phyloP scores from a whole-genome alignment of 495 filamentous ascomycete species.

The Aspergillus ellipticus region DNA sequence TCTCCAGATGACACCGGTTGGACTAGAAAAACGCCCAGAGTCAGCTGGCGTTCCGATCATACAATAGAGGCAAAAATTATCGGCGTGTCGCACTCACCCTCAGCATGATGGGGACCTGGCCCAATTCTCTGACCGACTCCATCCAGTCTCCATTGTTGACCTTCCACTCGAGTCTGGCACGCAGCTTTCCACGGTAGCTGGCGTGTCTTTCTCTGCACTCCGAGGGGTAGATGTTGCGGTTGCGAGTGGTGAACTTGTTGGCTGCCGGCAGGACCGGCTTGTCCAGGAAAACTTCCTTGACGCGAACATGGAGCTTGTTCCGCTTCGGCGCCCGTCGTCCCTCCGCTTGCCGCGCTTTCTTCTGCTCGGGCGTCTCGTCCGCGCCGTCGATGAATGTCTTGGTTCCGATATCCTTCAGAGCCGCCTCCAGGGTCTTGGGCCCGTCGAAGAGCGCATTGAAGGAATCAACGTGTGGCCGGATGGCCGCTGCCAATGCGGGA shows the following conservation, averaged over 20 bases:
- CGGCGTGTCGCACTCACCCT: constrained; percentile 50
- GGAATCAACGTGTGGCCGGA: constrained; percentile 86
- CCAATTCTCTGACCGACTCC: constrained; percentile 76
- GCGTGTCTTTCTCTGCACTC: constrained; percentile 93
- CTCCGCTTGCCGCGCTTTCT: constrained; percentile 35
- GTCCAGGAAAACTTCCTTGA: constrained; percentile 73
- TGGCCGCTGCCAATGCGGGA: constrained; percentile 74
- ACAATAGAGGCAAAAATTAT: not conserved
- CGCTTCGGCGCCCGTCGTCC: constrained; percentile 50
- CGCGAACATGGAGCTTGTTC: constrained; percentile 69
- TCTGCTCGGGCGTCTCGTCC: constrained; percentile 38
- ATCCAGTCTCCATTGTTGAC: constrained; percentile 83
- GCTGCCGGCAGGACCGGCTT: constrained; percentile 67
- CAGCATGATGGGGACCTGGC: constrained; percentile 89
- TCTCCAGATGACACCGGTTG: constrained; percentile 85
- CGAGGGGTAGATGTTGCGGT: constrained; percentile 81
- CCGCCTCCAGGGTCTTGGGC: constrained; percentile 67
- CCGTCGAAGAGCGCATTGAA: constrained; percentile 89
- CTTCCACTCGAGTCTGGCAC: constrained; percentile 72
- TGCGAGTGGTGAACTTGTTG: constrained; percentile 73
- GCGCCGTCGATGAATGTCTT: constrained; percentile 83
- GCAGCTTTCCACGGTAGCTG: constrained; percentile 84
- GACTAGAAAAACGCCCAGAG: constrained; percentile 45
- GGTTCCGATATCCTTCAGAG: constrained; percentile 81
- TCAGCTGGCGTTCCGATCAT: not conserved